phyloP scores from a whole-genome alignment of 352 stramenopile species.

The Globisporangium irregulare region DNA sequence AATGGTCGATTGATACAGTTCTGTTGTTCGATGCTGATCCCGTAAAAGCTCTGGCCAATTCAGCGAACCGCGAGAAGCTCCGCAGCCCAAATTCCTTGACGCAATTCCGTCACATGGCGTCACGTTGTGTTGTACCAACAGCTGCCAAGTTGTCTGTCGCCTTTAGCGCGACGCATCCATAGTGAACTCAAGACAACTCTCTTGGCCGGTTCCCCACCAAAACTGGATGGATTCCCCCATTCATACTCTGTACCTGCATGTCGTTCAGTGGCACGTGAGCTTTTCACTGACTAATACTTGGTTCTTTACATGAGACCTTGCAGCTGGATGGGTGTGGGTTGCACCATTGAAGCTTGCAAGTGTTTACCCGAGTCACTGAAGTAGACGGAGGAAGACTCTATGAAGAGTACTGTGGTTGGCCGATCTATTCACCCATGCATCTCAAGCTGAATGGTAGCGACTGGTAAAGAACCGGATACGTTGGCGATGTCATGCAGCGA shows the following conservation, averaged over 20 bases:
- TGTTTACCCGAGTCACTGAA: background rate
- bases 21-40: background rate
- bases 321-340: slow-evolving; percentile 11
- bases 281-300: background rate
- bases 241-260: too few relatives aligned
- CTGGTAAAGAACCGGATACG: background rate
- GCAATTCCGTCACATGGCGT: background rate
- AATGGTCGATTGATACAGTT: background rate
- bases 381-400: background rate
- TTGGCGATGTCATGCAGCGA: background rate
- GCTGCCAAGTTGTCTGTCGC: background rate
- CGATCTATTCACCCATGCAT: background rate
- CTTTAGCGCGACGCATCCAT: background rate
- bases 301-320: slow-evolving; percentile 11
- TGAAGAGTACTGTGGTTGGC: background rate
- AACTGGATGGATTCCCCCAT: background rate
- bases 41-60: background rate
- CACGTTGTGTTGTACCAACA: slow-evolving; percentile 6
- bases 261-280: background rate
- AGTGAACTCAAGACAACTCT: background rate
- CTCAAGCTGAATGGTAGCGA: background rate
- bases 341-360: background rate
- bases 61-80: slow-evolving; percentile 1
- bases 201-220: background rate
- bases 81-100: background rate